phyloP scores from a whole-genome alignment of 2,329 filamentous ascomycete genomes.

The Blastomyces gilchristii region DNA sequence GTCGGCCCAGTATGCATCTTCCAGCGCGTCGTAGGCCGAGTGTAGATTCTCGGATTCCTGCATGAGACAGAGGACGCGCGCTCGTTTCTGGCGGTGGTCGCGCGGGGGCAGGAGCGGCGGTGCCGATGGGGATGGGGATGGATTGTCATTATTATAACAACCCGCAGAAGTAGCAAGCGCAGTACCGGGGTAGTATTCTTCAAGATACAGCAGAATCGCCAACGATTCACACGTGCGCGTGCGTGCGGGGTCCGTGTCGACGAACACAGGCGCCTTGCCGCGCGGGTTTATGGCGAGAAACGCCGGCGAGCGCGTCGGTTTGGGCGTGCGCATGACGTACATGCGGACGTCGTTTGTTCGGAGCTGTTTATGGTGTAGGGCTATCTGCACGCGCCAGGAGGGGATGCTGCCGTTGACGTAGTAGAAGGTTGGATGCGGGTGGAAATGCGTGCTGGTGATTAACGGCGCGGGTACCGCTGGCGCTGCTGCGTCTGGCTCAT shows the following conservation, averaged over 20 bases:
- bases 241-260: background rate
- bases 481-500: background rate
- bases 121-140: background rate
- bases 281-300: slow-evolving; percentile 6
- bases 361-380: slow-evolving; percentile 5
- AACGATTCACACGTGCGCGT: slow-evolving; percentile 6
- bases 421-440: slow-evolving; percentile 3
- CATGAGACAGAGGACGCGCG: background rate
- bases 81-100: background rate
- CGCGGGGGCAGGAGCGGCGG: background rate
- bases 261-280: slow-evolving; percentile 7
- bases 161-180: background rate
- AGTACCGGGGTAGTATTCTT: slow-evolving; percentile 1
- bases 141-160: background rate
- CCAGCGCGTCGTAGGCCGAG: slow-evolving; percentile 2
- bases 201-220: slow-evolving; percentile 6
- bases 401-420: slow-evolving; percentile 9
- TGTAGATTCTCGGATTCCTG: slow-evolving; percentile 8
- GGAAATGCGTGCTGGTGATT: background rate
- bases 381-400: slow-evolving; percentile 5
- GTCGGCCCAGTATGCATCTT: slow-evolving; percentile 5
- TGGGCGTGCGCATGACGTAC: slow-evolving; percentile 4
- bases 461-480: background rate
- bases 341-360: background rate
- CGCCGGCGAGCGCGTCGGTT: slow-evolving; percentile 4